phyloP scores from a whole-genome alignment of 176 grass and related monocot species.

The Bothriochloa decipiens region DNA sequence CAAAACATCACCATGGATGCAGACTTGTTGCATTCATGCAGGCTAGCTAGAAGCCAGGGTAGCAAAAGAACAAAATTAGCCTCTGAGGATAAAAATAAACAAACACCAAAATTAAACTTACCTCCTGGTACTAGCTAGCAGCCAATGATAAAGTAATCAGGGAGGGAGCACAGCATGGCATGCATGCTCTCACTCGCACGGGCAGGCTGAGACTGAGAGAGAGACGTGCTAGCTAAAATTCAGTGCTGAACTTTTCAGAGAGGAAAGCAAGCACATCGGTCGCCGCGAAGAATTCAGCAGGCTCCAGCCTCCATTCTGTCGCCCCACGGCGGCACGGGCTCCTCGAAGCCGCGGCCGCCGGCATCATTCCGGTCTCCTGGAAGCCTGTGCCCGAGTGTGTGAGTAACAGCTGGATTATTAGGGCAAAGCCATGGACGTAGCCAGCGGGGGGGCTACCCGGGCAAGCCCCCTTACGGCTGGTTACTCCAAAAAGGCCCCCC shows the following conservation, averaged over 20 bases:
- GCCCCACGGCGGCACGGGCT: not conserved
- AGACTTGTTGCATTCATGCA: not conserved
- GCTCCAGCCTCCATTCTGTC: slow-evolving; percentile 49
- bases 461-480: too few relatives aligned
- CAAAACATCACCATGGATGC: not conserved
- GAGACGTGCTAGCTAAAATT: slow-evolving; percentile 45
- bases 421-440: slow-evolving; percentile 1
- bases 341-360: slow-evolving; percentile 19
- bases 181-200: slow-evolving; percentile 26
- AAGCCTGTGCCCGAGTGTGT: slow-evolving; percentile 22
- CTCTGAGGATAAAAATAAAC: not conserved
- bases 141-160: slow-evolving; percentile 41
- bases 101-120: not conserved
- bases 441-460: too few relatives aligned
- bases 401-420: slow-evolving; percentile 30
- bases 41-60: not conserved
- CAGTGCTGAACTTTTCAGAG: slow-evolving; percentile 60
- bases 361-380: slow-evolving; percentile 49
- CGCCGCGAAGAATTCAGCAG: slow-evolving; percentile 40
- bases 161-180: slow-evolving; percentile 11
- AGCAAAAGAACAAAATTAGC: not conserved
- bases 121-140: not conserved
- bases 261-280: slow-evolving; percentile 36
- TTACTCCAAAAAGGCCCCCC: too few relatives aligned
- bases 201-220: not conserved